A percentile compares a stretch with the other conserved stretches of the same genome.
Conservation (phyloP, 495 filamentous ascomycete genomes). For the Pseudevernia furfuracea region DNA sequence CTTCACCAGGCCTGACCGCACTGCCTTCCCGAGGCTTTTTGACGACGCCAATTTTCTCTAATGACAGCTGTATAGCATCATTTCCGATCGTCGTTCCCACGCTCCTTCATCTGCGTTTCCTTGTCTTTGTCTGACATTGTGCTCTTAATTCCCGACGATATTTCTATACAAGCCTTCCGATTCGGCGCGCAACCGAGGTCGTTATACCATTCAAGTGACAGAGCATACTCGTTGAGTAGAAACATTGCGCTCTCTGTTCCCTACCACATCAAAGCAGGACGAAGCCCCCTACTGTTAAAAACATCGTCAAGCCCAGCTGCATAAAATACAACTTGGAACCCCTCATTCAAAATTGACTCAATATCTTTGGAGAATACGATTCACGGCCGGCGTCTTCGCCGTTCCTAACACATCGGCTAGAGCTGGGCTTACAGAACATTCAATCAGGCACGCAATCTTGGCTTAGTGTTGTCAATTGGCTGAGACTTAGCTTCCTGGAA, state of each 20-base stretch:
- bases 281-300: background rate
- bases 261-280: background rate
- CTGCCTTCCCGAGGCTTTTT: constrained; percentile 25
- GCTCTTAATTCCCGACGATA: constrained; percentile 1
- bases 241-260: background rate
- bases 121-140: constrained; percentile 14
- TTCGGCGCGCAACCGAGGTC: constrained; percentile 1
- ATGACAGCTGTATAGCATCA: constrained; percentile 24
- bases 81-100: constrained; percentile 22
- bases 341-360: background rate
- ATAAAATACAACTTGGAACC: background rate
- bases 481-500: background rate
- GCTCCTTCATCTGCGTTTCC: constrained; percentile 18
- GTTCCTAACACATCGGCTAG: background rate
- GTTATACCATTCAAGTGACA: background rate
- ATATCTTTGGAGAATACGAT: background rate
- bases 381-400: background rate
- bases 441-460: background rate
- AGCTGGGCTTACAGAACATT: background rate
- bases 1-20: constrained; percentile 19
- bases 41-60: constrained; percentile 23
- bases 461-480: background rate
- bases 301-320: background rate
- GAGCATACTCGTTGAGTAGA: background rate
- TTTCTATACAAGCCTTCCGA: background rate